Conservation (phyloP, 768 basidiomycete species). For the Mycena amicta region DNA sequence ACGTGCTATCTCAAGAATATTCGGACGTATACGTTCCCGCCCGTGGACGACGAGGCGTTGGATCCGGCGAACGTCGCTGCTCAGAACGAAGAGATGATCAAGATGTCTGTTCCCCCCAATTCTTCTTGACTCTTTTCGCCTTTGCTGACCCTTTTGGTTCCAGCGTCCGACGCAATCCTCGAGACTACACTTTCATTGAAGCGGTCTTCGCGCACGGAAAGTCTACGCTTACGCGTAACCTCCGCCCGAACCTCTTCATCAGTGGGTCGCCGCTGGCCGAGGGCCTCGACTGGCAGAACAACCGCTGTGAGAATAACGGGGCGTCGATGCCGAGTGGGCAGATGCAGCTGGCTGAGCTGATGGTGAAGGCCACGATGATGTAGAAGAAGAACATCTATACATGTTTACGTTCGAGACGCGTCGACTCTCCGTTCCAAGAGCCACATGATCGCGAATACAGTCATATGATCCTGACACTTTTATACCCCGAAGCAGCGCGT, state of each 20-base stretch:
- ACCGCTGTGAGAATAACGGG: slow-evolving; percentile 13
- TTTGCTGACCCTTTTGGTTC: no score
- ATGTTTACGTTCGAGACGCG: no score
- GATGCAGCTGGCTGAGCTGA: not conserved
- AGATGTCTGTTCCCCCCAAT: slow-evolving; percentile 4
- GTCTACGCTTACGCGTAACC: slow-evolving; percentile 7
- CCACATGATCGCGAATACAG: no score
- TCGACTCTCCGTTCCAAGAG: no score
- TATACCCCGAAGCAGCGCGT: no score
- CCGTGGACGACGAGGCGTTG: slow-evolving; percentile 1
- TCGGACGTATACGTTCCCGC: slow-evolving; percentile 15
- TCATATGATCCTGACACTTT: no score
- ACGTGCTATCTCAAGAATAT: slow-evolving; percentile 18
- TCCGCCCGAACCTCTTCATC: slow-evolving; percentile 6
- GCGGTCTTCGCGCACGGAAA: slow-evolving; percentile 7
- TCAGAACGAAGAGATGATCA: slow-evolving; percentile 18
- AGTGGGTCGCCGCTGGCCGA: not conserved
- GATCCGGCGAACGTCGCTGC: slow-evolving; percentile 9
- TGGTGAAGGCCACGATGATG: not conserved
- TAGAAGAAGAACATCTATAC: not conserved
- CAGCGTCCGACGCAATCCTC: slow-evolving; percentile 12
- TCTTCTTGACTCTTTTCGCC: not conserved
- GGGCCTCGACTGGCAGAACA: slow-evolving; percentile 8
- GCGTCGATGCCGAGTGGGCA: not conserved
- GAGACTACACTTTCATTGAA: slow-evolving; percentile 10